These are phyloP conservation scores for Botryobasidium botryosum DNA, from an alignment of 768 basidiomycete genomes.

Conservation along the genomic window DNA sequence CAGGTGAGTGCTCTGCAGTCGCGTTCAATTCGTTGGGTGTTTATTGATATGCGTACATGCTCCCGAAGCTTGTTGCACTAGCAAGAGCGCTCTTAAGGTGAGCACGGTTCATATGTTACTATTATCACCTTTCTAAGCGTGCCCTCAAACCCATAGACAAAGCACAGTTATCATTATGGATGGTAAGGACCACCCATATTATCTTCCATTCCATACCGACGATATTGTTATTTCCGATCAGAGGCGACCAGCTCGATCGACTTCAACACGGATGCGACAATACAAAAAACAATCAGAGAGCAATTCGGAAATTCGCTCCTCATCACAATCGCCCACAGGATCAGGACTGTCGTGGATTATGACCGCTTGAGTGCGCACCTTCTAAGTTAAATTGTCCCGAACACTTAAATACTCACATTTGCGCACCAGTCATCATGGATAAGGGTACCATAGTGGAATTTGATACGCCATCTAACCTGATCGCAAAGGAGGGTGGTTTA, in stretches of 20 bases:
- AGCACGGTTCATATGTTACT: neutral
- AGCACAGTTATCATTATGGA: constrained; percentile 64
- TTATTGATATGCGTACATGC: too few relatives aligned
- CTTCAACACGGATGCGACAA: constrained; percentile 77
- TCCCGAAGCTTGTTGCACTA: constrained; percentile 61
- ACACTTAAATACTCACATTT: constrained; percentile 52
- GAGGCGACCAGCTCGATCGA: constrained; percentile 76
- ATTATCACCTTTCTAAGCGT: constrained; percentile 24
- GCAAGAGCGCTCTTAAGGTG: constrained; percentile 54
- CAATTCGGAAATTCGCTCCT: constrained; percentile 52
- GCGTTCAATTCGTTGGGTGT: neutral
- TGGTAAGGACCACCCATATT: too few relatives aligned
- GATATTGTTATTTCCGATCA: too few relatives aligned
- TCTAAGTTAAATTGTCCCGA: too few relatives aligned
- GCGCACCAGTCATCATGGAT: constrained; percentile 34
- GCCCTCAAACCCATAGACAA: constrained; percentile 31
- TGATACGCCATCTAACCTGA: constrained; percentile 55
- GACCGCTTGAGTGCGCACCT: constrained; percentile 44
- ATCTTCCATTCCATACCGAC: too few relatives aligned
- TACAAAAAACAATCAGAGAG: constrained; percentile 72
- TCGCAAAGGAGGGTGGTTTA: constrained; percentile 37
- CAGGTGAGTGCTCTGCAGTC: constrained; percentile 35
- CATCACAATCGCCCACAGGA: constrained; percentile 47
- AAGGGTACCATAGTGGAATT: constrained; percentile 39
- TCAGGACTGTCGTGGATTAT: constrained; percentile 66